Evolutionary conservation across 2,329 filamentous ascomycete species (phyloP), one percentile per base, ranked within the genome.

Genomic region (Sclerotinia subarctica): DNA sequence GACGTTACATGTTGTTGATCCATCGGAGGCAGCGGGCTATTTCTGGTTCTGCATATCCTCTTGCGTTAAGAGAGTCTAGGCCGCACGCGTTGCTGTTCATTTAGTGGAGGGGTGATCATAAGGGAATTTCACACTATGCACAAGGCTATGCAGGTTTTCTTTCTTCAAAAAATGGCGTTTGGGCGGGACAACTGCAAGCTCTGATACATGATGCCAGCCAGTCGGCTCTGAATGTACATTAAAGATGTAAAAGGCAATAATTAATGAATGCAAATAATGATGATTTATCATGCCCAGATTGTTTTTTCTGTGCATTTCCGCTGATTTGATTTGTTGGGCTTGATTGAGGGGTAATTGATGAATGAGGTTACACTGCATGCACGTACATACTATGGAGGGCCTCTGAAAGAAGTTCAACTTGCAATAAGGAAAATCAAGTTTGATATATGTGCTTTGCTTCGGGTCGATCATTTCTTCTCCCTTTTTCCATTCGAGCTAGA

Each of bases 121-220:
- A 72, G 24, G 66, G 64, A 59, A 65, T 65, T 57, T 66, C 69
- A 67, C n/a, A 38, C 26, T 29, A 17, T 59, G 66, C 68, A 64
- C 58, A 69, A 64, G 65, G 65, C 38, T 52, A 47, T 63, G 68
- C 57, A 47, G n/a, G 44, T 46, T 52, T 52, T 17, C 17, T 64
- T n/a, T 58, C 52, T 52, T 64, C 56, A 32, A 38, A 32, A 56
- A 66, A 64, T 67, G 71, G 70, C 70, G 71, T 71, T 70, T 44
- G 11, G 63, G 65, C 63, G 3, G 69, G 56, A 49, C 15, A 32
- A 38, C 64, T 52, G 38, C 42, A 54, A 49, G 52, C 47, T 24
- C 15, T 65, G 17, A 8, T 35, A 35, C 26, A 38, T 29, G 13
- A 47, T 46, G 51, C 51, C 46, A 42, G 56, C 54, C 11, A 38